Evolutionary conservation across 2,329 filamentous ascomycete genomes (phyloP).

Genomic region (Nakataea oryzae): DNA sequence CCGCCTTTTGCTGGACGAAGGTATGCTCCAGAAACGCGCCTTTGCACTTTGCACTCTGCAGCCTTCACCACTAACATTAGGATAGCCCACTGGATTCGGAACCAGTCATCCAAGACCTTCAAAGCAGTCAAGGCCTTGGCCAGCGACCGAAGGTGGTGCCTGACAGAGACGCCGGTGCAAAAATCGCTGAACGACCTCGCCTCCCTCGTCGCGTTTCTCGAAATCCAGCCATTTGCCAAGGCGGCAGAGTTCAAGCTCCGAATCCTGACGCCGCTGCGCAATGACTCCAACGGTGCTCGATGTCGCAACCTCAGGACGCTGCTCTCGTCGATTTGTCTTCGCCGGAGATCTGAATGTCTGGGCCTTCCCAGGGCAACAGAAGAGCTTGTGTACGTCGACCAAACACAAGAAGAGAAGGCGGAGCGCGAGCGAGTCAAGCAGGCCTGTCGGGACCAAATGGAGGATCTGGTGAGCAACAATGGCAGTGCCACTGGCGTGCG

Average conservation of each 20-base stretch:
- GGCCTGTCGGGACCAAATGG: not conserved
- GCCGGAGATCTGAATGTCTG: conserved; percentile 28
- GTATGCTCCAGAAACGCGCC: not conserved
- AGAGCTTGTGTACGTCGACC: conserved; percentile 21
- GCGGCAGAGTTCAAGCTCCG: conserved; percentile 28
- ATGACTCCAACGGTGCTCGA: conserved; percentile 11
- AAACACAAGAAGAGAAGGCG: conserved; percentile 22
- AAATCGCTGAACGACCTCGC: conserved; percentile 41
- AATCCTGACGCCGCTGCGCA: conserved; percentile 26
- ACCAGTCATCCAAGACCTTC: not conserved
- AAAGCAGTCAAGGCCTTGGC: not conserved
- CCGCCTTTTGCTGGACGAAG: not conserved
- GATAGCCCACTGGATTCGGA: not conserved
- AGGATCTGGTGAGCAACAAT: not conserved
- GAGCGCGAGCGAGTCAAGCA: conserved; percentile 5
- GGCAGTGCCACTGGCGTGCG: not conserved
- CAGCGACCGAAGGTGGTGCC: conserved; percentile 31
- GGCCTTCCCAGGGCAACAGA: conserved; percentile 19
- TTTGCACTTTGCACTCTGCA: not conserved
- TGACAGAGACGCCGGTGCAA: conserved; percentile 43
- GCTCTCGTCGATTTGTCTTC: conserved; percentile 26
- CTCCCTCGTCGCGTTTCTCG: conserved; percentile 36
- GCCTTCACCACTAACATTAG: not conserved
- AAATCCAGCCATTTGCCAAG: conserved; percentile 28
- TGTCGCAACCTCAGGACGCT: conserved; percentile 21